Conservation (phyloP, 139 green algal species). For the Microglena sp. region DNA sequence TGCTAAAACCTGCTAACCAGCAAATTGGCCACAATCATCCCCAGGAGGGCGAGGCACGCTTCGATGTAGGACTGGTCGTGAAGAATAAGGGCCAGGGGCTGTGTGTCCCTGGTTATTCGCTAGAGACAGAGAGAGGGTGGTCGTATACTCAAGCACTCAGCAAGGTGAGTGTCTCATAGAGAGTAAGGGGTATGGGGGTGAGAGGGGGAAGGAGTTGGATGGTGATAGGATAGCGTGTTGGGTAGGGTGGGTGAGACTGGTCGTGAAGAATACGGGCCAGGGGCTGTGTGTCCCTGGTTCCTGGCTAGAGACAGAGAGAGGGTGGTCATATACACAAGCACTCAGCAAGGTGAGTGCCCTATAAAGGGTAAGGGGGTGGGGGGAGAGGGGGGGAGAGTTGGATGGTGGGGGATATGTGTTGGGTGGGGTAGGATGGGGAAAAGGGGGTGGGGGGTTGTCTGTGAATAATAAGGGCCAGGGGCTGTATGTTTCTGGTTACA, state of each 20-base stretch:
- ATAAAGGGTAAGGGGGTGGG: too few relatives aligned
- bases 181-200: too few relatives aligned
- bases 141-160: too few relatives aligned
- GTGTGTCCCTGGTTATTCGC: slow-evolving; percentile 57
- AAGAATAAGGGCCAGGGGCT: slow-evolving; percentile 51
- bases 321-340: not conserved
- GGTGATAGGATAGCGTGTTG: not conserved
- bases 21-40: too few relatives aligned
- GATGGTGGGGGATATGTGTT: too few relatives aligned
- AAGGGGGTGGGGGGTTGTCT: slow-evolving; percentile 52
- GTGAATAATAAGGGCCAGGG: slow-evolving; percentile 54
- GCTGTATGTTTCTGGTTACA: slow-evolving; percentile 64
- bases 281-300: slow-evolving; percentile 66
- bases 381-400: not conserved
- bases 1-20: too few relatives aligned
- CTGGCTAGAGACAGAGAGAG: not conserved
- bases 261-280: slow-evolving; percentile 53
- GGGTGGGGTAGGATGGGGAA: not conserved
- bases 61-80: slow-evolving; percentile 75
- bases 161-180: too few relatives aligned
- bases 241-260: slow-evolving; percentile 52
- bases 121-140: not conserved
- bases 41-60: slow-evolving; percentile 38
- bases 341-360: too few relatives aligned
- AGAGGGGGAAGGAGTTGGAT: not conserved